Percentiles rank a stretch among this genome's conserved stretches.
Conservation (phyloP, 192 early-diverging fungal genomes). For the Chytriomyces sp. region DNA sequence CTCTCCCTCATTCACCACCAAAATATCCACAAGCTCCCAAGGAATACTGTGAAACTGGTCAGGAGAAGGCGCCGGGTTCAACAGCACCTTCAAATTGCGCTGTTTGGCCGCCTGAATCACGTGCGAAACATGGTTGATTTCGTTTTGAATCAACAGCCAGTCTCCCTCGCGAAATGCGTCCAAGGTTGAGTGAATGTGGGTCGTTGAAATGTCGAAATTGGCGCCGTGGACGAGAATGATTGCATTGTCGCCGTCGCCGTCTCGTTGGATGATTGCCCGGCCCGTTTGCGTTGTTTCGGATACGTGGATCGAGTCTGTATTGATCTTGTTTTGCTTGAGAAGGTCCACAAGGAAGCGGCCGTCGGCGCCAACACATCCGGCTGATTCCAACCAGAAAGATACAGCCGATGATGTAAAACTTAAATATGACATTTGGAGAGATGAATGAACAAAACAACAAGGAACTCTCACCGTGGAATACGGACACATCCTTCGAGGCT, state of each 20-base stretch:
- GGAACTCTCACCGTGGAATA: neutral
- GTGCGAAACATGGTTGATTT: conserved; percentile 61
- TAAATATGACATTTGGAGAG: neutral
- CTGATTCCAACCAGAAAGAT: conserved; percentile 66
- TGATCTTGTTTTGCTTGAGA: conserved; percentile 68
- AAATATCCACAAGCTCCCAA: conserved; percentile 67
- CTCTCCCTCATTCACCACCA: conserved; percentile 85
- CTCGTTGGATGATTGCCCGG: conserved; percentile 86
- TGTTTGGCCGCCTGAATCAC: conserved; percentile 30
- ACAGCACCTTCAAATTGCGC: conserved; percentile 70
- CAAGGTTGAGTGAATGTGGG: conserved; percentile 17
- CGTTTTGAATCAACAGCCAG: conserved; percentile 88
- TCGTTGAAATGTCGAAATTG: conserved; percentile 61
- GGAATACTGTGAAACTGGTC: conserved; percentile 45
- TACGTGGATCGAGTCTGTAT: conserved; percentile 64
- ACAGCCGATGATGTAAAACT: neutral
- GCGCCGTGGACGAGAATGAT: conserved; percentile 79
- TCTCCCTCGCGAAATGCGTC: conserved; percentile 55
- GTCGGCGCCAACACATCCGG: conserved; percentile 84
- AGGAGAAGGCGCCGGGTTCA: conserved; percentile 86
- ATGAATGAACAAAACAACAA: neutral
- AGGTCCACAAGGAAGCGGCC: conserved; percentile 76
- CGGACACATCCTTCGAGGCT: conserved; percentile 44
- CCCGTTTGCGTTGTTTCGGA: conserved; percentile 66
- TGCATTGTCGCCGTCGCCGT: conserved; percentile 76